These are phyloP conservation scores for Trichoderma sp. DNA, from an alignment of 2,329 filamentous ascomycete genomes.

Conservation along the genomic window DNA sequence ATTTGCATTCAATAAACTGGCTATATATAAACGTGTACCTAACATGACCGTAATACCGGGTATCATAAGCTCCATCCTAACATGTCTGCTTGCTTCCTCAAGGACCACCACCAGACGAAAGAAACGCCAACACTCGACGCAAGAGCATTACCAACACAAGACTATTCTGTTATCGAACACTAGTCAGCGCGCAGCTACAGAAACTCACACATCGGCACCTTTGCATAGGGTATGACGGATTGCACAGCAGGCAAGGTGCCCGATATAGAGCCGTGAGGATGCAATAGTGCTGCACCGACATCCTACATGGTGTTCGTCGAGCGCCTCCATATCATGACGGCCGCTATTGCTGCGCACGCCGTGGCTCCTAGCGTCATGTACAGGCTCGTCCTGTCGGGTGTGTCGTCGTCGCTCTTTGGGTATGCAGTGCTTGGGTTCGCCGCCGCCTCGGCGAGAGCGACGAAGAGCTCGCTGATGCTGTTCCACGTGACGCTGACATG, in stretches of 20 bases:
- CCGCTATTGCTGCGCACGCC: constrained; percentile 63
- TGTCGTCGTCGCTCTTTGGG: constrained; percentile 85
- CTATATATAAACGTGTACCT: neutral
- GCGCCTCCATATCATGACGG: constrained; percentile 66
- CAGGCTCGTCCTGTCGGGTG: constrained; percentile 78
- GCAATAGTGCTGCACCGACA: neutral
- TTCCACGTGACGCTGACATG: constrained; percentile 96
- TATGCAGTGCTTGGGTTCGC: constrained; percentile 87
- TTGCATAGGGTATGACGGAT: neutral
- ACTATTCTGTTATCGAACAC: neutral
- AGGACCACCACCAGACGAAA: neutral
- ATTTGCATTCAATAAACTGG: constrained; percentile 6
- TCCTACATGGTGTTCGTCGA: constrained; percentile 52
- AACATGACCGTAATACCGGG: constrained; percentile 17
- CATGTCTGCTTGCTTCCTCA: constrained; percentile 1
- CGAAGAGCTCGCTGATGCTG: constrained; percentile 92
- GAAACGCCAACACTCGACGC: neutral
- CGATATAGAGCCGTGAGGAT: neutral
- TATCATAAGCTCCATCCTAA: constrained; percentile 24
- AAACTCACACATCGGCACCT: too few species aligned
- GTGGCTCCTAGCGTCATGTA: constrained; percentile 83
- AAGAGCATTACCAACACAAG: neutral
- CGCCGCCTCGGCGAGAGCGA: constrained; percentile 85
- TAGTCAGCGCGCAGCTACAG: neutral
- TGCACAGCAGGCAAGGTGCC: neutral